Evolutionary conservation across 139 green algal species (phyloP).

Genomic region (Picochlorum sp.): DNA sequence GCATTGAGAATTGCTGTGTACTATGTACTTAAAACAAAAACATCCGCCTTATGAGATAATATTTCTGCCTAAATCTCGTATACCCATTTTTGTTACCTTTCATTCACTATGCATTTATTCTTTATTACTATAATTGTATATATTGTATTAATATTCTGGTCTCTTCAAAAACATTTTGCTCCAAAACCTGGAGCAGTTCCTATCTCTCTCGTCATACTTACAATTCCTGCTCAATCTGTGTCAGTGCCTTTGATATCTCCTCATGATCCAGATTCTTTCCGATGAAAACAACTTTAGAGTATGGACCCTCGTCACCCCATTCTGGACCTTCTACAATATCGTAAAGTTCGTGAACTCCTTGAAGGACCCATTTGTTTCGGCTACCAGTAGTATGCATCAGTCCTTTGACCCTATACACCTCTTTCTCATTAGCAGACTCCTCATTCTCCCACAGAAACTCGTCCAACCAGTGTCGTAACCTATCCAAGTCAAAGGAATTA

Average conservation of each 20-base stretch:
- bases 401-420: constrained; percentile 72
- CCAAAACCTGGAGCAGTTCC: too few species aligned
- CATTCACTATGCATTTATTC: not conserved
- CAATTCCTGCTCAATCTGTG: too few species aligned
- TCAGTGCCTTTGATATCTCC: constrained; percentile 3
- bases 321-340: constrained; percentile 43
- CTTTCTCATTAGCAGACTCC: not conserved
- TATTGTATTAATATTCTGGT: too few species aligned
- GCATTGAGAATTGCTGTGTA: constrained; percentile 15
- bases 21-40: constrained; percentile 18
- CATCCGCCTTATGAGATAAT: not conserved
- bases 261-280: constrained; percentile 31
- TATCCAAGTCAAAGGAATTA: constrained; percentile 19
- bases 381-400: constrained; percentile 46
- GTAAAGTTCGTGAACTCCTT: constrained; percentile 76
- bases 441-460: constrained; percentile 44
- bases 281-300: constrained; percentile 50
- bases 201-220: not conserved
- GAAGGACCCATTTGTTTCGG: constrained; percentile 18
- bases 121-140: too few species aligned
- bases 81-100: not conserved
- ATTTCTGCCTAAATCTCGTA: not conserved
- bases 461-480: constrained; percentile 43
- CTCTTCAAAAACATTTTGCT: too few species aligned
- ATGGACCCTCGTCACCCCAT: constrained; percentile 26